Evolutionary conservation across 176 grass and related monocot genomes (phyloP).

Genomic region (Tuctoria greenei): DNA sequence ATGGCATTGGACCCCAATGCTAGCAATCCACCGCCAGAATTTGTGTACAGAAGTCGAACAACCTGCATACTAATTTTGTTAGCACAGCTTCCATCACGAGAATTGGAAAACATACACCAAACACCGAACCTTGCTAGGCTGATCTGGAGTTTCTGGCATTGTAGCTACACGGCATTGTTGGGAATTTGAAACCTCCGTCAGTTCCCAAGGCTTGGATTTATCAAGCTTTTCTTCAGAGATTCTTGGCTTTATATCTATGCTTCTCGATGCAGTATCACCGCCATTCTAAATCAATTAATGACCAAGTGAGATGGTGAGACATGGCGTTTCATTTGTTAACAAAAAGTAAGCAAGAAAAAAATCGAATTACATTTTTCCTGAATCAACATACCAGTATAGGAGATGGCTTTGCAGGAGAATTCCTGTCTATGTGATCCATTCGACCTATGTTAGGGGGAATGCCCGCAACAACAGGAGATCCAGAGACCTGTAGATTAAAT

Average conservation of each 20-base stretch:
- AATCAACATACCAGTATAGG: conserved; percentile 62
- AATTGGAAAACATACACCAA: conserved; percentile 20
- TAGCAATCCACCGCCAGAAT: conserved; percentile 82
- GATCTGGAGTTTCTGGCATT: conserved; percentile 83
- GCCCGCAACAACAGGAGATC: conserved; percentile 71
- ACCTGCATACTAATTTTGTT: conserved; percentile 58
- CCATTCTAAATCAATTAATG: conserved; percentile 69
- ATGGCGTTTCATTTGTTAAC: conserved; percentile 30
- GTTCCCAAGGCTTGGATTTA: conserved; percentile 69
- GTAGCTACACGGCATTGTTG: conserved; percentile 81
- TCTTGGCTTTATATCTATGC: conserved; percentile 70
- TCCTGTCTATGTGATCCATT: conserved; percentile 82
- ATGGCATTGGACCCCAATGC: conserved; percentile 87
- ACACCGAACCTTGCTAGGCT: conserved; percentile 62
- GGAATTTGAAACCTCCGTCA: conserved; percentile 72
- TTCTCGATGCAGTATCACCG: conserved; percentile 69
- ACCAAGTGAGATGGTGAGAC: conserved; percentile 37
- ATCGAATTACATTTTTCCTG: neutral
- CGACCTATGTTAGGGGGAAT: conserved; percentile 74
- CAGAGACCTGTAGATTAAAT: conserved; percentile 58
- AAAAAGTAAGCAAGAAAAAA: conserved; percentile 24
- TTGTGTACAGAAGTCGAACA: conserved; percentile 88
- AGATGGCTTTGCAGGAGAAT: conserved; percentile 91
- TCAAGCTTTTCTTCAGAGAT: conserved; percentile 82
- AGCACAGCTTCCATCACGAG: conserved; percentile 14